Evolutionary conservation across 768 basidiomycete genomes (phyloP), one percentile per base, ranked within the genome.

Genomic region (Pleurotus platypus): DNA sequence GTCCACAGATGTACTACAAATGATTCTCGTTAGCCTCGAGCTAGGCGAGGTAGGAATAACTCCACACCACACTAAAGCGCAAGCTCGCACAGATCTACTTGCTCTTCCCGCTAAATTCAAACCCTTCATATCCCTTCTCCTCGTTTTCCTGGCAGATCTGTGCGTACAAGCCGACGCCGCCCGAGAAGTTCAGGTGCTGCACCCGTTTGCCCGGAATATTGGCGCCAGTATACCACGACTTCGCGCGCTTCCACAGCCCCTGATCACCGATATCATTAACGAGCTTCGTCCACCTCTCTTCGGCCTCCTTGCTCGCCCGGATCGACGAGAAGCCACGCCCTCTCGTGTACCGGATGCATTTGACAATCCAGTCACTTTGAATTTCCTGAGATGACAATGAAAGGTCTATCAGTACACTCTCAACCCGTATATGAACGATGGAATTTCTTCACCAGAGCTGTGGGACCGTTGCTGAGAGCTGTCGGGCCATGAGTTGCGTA

Each of bases 111-210:
- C 42, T 9, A 35, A 51, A 51, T 4, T 15, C 30, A 8, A 62
- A 64, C 3, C 59, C 63, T 30, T 62, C 39, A 35, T 64, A 63
- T 8, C 61, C 61, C 24, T 59, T 61, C 27, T 61, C 60, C 5
- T 56, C 60, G 26, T 45, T 40, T 9, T 57, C 57, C 26, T 45
- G 16, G 30, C 51, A 57, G 15, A 58, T 50, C 37, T 47, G 38
- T 4, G 30, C 30, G 50, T 62, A 60, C 12, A 26, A 26, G 35
- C 46, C 40, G 40, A 62, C 24, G 13, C 62, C 62, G 12, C 59
- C 62, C 6, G 57, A 46, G 16, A 55, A 62, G 38, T 61, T 62
- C 60, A 60, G 49, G 3, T 50, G 53, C 48, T 62, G 51, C 4
- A 62, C 48, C 7, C 18, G 39, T 35, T 62, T 62, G 16, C 61